Evolutionary conservation across 1,139 yeast genomes (phyloP).

Genomic region (Blastobotrys arbuscula): DNA sequence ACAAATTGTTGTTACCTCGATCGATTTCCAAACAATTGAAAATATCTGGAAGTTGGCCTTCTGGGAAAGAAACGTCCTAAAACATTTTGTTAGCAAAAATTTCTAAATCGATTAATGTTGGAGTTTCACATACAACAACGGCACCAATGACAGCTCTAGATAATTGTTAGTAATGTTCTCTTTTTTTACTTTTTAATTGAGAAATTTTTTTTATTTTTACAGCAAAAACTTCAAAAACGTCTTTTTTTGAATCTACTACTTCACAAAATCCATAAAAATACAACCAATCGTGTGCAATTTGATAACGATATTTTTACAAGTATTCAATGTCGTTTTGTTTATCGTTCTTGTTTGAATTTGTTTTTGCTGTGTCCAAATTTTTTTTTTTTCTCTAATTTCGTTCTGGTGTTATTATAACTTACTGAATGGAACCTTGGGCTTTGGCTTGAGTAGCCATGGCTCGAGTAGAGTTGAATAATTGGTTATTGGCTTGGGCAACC

Average conservation of each 20-base stretch:
- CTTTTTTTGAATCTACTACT: too few species aligned
- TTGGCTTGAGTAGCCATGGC: constrained; percentile 79
- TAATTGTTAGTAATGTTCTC: not conserved
- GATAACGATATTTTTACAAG: too few species aligned
- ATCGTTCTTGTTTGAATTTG: not conserved
- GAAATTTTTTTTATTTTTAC: not conserved
- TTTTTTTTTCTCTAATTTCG: not conserved
- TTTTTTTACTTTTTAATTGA: not conserved
- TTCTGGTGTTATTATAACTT: constrained; percentile 30
- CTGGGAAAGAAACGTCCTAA: constrained; percentile 91
- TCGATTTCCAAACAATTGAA: constrained; percentile 91
- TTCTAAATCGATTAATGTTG: not conserved
- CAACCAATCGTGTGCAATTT: too few species aligned
- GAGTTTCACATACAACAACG: constrained; percentile 54
- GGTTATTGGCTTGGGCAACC: constrained; percentile 76
- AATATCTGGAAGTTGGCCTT: constrained; percentile 95
- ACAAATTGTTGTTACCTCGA: constrained; percentile 54
- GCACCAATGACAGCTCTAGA: constrained; percentile 98
- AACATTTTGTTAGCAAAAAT: constrained; percentile 8
- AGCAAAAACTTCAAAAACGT: too few species aligned
- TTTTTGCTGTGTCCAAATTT: too few species aligned
- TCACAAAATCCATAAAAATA: too few species aligned
- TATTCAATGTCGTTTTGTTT: too few species aligned
- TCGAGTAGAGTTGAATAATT: constrained; percentile 52
- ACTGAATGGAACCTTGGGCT: constrained; percentile 87